Evolutionary conservation across 371 early-diverging fungal genomes (phyloP).

Genomic region (Apophysomyces ossiformis): DNA sequence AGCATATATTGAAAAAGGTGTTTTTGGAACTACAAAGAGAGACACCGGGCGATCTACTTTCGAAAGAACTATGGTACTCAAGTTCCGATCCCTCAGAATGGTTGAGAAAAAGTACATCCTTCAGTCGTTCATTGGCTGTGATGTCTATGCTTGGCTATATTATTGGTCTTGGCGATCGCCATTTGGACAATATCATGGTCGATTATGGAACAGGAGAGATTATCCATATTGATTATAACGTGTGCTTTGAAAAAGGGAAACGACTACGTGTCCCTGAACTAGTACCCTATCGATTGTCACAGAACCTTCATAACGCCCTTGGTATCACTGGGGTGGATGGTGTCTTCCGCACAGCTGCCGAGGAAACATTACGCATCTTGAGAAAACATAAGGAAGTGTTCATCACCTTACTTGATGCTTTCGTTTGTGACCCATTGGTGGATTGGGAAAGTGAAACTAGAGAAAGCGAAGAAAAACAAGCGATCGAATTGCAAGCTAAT

Average conservation of each 20-base stretch:
- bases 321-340: constrained; percentile 87
- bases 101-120: constrained; percentile 75
- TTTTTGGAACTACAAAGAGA: constrained; percentile 64
- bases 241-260: constrained; percentile 96
- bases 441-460: constrained; percentile 60
- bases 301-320: constrained; percentile 79
- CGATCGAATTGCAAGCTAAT: constrained; percentile 46
- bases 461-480: constrained; percentile 39
- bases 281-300: constrained; percentile 96
- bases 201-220: constrained; percentile 86
- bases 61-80: constrained; percentile 59
- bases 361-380: constrained; percentile 77
- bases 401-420: constrained; percentile 86
- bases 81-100: constrained; percentile 67
- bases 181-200: constrained; percentile 96
- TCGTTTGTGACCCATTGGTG: constrained; percentile 93
- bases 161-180: constrained; percentile 99
- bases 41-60: constrained; percentile 71
- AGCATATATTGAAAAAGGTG: constrained; percentile 60
- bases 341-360: constrained; percentile 73
- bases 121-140: constrained; percentile 89
- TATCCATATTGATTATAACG: constrained; percentile 98
- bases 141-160: constrained; percentile 96
- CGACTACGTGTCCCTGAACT: constrained; percentile 91
- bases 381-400: constrained; percentile 81